Evolutionary conservation across 495 filamentous ascomycete species (phyloP).

Genomic region (Tuber umbilicatum): DNA sequence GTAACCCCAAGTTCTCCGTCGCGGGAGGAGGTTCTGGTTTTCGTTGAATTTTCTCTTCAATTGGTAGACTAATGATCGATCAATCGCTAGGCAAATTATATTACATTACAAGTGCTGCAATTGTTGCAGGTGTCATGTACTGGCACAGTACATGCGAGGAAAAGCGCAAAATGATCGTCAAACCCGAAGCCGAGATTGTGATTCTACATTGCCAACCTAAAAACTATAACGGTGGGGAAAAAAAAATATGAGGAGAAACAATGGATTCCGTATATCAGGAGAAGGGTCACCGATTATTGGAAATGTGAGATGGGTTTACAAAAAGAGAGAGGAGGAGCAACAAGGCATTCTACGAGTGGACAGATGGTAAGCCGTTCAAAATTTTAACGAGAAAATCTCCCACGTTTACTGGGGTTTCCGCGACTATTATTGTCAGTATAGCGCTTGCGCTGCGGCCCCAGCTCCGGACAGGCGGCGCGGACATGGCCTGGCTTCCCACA

Average conservation of each 20-base stretch:
- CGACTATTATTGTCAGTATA: conserved; percentile 1
- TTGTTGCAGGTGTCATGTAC: neutral
- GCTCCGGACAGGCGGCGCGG: conserved; percentile 18
- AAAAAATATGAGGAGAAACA: neutral
- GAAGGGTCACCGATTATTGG: neutral
- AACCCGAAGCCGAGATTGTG: neutral
- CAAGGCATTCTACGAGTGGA: neutral
- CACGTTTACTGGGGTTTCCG: neutral
- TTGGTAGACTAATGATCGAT: no score
- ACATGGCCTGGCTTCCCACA: conserved; percentile 28
- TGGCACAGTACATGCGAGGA: neutral
- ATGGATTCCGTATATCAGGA: neutral
- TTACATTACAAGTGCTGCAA: neutral
- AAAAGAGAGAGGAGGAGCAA: neutral
- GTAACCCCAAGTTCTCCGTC: neutral
- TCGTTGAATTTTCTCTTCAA: neutral
- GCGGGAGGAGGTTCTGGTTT: neutral
- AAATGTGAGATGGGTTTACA: neutral
- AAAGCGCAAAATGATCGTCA: neutral
- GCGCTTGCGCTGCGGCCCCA: conserved; percentile 3
- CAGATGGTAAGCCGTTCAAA: neutral
- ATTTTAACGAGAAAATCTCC: neutral
- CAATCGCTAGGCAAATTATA: neutral
- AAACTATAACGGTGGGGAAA: neutral
- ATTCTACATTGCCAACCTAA: neutral